Conservation (phyloP, 192 early-diverging fungal species). For the Rhizoclosmatium globosum region DNA sequence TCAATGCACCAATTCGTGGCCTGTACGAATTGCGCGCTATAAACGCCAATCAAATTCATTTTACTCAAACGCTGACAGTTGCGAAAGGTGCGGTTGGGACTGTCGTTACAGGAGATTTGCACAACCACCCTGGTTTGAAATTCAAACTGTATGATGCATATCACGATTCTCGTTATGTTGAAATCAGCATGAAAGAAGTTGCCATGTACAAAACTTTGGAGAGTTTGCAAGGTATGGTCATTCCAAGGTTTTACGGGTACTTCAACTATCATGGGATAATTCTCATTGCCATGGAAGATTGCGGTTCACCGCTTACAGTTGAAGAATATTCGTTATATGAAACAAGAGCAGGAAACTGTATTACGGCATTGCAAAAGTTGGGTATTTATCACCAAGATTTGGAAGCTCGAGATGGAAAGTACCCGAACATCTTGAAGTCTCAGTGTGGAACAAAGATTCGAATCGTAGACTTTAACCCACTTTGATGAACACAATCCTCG, state of each 20-base stretch:
- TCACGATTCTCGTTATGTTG: not conserved
- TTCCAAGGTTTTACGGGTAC: not conserved
- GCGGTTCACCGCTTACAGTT: not conserved
- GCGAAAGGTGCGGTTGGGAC: not conserved
- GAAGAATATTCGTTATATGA: not conserved
- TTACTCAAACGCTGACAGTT: not conserved
- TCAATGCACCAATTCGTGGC: not conserved
- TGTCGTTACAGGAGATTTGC: not conserved
- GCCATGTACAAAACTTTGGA: not conserved
- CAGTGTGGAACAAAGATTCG: not conserved
- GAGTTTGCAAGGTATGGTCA: not conserved
- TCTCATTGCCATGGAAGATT: not conserved
- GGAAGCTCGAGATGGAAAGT: not conserved
- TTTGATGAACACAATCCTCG: not conserved
- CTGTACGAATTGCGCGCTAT: not conserved
- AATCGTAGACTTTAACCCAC: not conserved
- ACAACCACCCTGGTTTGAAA: not conserved
- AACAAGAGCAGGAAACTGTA: not conserved
- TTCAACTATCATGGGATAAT: not conserved
- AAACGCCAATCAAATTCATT: not conserved
- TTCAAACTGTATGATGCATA: not conserved
- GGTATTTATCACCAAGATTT: not conserved
- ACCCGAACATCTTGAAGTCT: slow-evolving; percentile 9
- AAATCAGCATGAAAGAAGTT: not conserved
- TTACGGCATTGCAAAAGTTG: not conserved